phyloP scores from a whole-genome alignment of 2,329 filamentous ascomycete species.

The Pezicula carpinea region DNA sequence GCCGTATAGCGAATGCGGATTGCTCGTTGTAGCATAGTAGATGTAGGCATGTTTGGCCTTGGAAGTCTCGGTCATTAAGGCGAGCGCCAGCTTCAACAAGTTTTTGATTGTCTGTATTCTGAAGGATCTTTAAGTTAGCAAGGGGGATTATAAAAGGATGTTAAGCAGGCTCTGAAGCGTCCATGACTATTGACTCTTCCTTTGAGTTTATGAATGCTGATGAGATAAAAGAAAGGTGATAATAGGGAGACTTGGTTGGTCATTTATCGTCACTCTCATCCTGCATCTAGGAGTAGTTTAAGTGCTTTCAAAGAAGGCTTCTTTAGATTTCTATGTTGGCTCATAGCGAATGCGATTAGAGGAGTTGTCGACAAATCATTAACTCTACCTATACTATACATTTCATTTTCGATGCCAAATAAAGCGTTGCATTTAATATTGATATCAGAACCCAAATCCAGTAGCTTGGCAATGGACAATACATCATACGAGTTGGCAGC shows the following conservation, averaged over 20 bases:
- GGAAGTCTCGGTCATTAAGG: constrained; percentile 4
- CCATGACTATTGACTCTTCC: too few relatives aligned
- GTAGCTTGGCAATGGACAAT: background rate
- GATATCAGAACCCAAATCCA: background rate
- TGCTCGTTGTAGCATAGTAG: background rate
- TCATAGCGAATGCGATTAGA: background rate
- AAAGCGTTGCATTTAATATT: background rate
- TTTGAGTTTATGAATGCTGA: too few relatives aligned
- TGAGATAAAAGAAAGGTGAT: too few relatives aligned
- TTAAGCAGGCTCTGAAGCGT: too few relatives aligned
- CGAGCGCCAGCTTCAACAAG: background rate
- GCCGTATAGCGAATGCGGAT: background rate
- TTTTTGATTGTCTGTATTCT: background rate
- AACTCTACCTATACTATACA: background rate
- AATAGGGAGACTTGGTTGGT: too few relatives aligned
- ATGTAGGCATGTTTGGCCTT: background rate
- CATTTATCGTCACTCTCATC: too few relatives aligned
- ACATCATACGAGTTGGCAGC: background rate
- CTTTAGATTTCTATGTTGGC: too few relatives aligned
- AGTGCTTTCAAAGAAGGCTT: too few relatives aligned
- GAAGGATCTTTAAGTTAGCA: too few relatives aligned
- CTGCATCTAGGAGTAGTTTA: too few relatives aligned
- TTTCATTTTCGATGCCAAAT: background rate
- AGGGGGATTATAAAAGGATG: too few relatives aligned
- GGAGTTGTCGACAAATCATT: background rate